Evolutionary conservation across 1,284 basidiomycete species (phyloP).

Genomic region (Peniophora sp.): DNA sequence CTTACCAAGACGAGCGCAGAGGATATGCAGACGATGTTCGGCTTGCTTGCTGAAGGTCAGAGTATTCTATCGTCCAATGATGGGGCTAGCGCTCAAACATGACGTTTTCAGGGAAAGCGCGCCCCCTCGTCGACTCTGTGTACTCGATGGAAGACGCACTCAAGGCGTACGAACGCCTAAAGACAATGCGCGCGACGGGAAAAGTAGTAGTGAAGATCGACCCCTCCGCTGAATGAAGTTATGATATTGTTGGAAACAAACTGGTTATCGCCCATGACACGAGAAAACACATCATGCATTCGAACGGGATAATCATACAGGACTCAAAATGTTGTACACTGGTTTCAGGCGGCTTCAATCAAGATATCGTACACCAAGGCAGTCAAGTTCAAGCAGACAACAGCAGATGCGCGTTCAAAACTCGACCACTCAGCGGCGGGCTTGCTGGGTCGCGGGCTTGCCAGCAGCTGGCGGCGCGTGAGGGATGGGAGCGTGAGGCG

Average conservation of each 20-base stretch:
- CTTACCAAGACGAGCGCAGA: slow-evolving; percentile 23
- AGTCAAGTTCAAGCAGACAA: too few relatives aligned
- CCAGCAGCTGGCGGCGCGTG: slow-evolving; percentile 57
- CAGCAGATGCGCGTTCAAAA: too few relatives aligned
- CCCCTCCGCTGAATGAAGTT: slow-evolving; percentile 1
- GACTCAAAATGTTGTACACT: too few relatives aligned
- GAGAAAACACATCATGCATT: too few relatives aligned
- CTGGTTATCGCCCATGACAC: too few relatives aligned
- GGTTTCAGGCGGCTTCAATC: too few relatives aligned
- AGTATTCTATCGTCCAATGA: neutral
- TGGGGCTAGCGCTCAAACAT: neutral
- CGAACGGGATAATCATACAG: too few relatives aligned
- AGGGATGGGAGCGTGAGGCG: slow-evolving; percentile 62
- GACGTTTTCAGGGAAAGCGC: slow-evolving; percentile 35
- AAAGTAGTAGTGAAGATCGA: slow-evolving; percentile 51
- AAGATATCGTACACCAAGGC: too few relatives aligned
- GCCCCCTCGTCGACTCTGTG: slow-evolving; percentile 54
- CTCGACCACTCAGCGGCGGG: slow-evolving; percentile 12
- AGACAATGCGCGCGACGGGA: slow-evolving; percentile 48
- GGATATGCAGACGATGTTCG: slow-evolving; percentile 27
- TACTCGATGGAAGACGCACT: slow-evolving; percentile 47
- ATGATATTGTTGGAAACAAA: too few relatives aligned
- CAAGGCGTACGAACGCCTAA: slow-evolving; percentile 52
- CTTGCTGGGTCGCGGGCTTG: slow-evolving; percentile 40
- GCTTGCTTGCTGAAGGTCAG: slow-evolving; percentile 37